Conservation (phyloP, 2,329 filamentous ascomycete genomes). For the Fusarium paranaense region DNA sequence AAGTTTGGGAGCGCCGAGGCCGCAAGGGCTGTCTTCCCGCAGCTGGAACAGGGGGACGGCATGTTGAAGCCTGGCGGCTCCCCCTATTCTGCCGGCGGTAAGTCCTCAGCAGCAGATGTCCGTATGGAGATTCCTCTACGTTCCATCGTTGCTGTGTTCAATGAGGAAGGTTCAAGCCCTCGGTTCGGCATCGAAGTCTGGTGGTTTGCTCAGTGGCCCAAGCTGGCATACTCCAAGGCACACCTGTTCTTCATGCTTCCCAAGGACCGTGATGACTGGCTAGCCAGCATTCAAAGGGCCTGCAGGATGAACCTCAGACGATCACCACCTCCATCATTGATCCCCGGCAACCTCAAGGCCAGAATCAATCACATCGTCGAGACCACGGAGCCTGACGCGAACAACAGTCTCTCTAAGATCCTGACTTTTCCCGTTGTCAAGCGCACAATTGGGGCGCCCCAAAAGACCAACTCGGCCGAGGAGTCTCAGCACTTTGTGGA, state of each 20-base stretch:
- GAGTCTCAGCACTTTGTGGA: conserved; percentile 61
- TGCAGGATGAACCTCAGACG: conserved; percentile 53
- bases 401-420: conserved; percentile 45
- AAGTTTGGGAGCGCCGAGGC: conserved; percentile 62
- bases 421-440: conserved; percentile 66
- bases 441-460: conserved; percentile 55
- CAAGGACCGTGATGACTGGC: conserved; percentile 62
- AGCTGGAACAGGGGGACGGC: conserved; percentile 49
- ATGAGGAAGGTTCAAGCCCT: conserved; percentile 61
- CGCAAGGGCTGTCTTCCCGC: conserved; percentile 61
- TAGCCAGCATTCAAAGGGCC: conserved; percentile 59
- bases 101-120: conserved; percentile 51
- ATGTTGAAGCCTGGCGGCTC: conserved; percentile 36
- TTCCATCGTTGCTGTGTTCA: conserved; percentile 64
- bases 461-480: conserved; percentile 55
- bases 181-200: conserved; percentile 67
- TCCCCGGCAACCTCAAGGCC: conserved; percentile 60
- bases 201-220: conserved; percentile 62
- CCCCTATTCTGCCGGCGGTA: conserved; percentile 40
- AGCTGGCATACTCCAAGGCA: conserved; percentile 59
- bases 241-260: conserved; percentile 63
- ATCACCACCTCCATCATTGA: conserved; percentile 50
- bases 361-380: conserved; percentile 61
- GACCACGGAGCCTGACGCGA: conserved; percentile 53
- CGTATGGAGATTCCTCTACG: conserved; percentile 62